phyloP scores from a whole-genome alignment of 345 rosid genomes.

The Toxicodendron radicans region DNA sequence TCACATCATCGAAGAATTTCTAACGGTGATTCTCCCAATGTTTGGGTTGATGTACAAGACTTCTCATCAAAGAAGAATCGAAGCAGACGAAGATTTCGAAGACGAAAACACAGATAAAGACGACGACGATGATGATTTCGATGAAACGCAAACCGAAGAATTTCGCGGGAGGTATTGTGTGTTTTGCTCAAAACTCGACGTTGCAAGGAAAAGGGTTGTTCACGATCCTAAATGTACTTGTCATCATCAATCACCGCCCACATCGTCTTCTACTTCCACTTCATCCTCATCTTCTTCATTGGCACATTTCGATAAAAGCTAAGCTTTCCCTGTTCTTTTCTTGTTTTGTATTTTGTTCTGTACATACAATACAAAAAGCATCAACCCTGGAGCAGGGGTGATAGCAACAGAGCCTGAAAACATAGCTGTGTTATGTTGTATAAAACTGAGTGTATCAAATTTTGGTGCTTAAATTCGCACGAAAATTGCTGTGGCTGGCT shows the following conservation, averaged over 20 bases:
- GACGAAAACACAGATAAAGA: constrained; percentile 19
- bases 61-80: constrained; percentile 26
- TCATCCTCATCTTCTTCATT: constrained; percentile 40
- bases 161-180: constrained; percentile 50
- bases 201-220: constrained; percentile 35
- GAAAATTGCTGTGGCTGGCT: background rate
- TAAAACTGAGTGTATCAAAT: background rate
- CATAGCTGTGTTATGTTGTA: constrained; percentile 3
- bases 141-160: constrained; percentile 12
- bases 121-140: constrained; percentile 6
- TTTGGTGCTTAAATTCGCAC: background rate
- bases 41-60: constrained; percentile 43
- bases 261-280: constrained; percentile 35
- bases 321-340: background rate
- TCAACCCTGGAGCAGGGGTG: constrained; percentile 12
- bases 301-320: constrained; percentile 2
- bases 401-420: constrained; percentile 2
- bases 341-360: constrained; percentile 23
- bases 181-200: constrained; percentile 64
- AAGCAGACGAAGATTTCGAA: constrained; percentile 28
- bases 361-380: constrained; percentile 25
- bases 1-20: constrained; percentile 38
- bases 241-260: constrained; percentile 33
- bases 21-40: constrained; percentile 42
- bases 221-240: constrained; percentile 56